Conservation (phyloP, 148 eudicot species). For the Dianthus caryophyllus region DNA sequence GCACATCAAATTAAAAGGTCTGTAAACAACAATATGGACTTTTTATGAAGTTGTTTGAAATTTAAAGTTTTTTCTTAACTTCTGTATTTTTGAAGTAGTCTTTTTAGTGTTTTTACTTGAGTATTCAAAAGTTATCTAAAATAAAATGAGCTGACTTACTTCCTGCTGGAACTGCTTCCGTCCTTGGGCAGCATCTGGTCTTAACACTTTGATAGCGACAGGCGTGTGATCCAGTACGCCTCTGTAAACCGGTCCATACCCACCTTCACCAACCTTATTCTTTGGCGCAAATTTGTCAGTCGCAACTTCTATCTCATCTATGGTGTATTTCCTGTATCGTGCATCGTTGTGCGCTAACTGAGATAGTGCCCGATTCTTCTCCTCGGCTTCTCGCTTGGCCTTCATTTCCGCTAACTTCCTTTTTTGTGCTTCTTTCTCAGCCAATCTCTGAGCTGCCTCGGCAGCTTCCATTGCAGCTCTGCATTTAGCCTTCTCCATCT, state of each 20-base stretch:
- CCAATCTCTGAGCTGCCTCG: conserved; percentile 68
- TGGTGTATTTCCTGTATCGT: conserved; percentile 63
- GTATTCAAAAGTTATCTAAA: background rate
- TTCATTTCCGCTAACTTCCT: conserved; percentile 58
- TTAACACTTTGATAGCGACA: conserved; percentile 74
- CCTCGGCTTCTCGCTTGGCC: conserved; percentile 57
- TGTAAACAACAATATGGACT: too few relatives aligned
- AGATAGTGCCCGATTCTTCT: conserved; percentile 51
- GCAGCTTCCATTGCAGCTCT: conserved; percentile 82
- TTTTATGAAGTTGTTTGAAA: too few relatives aligned
- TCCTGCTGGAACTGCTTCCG: conserved; percentile 69
- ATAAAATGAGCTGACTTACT: conserved; percentile 15
- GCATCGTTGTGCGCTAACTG: conserved; percentile 47
- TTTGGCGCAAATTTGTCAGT: conserved; percentile 47
- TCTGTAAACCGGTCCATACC: conserved; percentile 82
- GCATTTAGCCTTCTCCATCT: conserved; percentile 67
- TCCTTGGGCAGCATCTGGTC: conserved; percentile 83
- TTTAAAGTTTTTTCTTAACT: background rate
- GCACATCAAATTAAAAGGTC: too few relatives aligned
- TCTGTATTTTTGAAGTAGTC: background rate
- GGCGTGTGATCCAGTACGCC: conserved; percentile 78
- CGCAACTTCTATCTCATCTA: conserved; percentile 71
- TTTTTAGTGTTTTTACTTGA: background rate
- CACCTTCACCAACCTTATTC: conserved; percentile 79
- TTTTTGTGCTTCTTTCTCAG: conserved; percentile 73